phyloP scores from a whole-genome alignment of 257 asterid species.

The Jacaranda copaia region DNA sequence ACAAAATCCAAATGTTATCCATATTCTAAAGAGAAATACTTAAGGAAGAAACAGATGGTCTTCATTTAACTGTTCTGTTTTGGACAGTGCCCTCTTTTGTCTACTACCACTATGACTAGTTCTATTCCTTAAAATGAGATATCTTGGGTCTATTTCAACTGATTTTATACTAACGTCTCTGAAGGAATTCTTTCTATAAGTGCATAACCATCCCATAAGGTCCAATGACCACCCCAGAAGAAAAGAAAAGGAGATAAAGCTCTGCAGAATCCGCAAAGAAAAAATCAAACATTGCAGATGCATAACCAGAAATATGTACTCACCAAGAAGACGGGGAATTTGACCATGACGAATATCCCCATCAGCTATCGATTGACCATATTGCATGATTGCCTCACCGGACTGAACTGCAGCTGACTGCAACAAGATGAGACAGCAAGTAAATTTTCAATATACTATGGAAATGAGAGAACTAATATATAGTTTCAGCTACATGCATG shows the following conservation, averaged over 20 bases:
- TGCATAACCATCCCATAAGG: neutral
- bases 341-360: conserved; percentile 74
- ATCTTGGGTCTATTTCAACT: neutral
- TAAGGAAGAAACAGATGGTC: conserved; percentile 20
- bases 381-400: conserved; percentile 78
- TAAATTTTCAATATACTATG: conserved; percentile 22
- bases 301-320: conserved; percentile 37
- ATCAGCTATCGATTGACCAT: conserved; percentile 77
- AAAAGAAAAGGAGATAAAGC: neutral
- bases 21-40: neutral
- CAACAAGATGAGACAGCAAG: conserved; percentile 35
- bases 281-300: neutral
- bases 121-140: neutral
- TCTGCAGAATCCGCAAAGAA: neutral
- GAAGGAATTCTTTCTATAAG: conserved; percentile 7
- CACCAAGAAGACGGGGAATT: conserved; percentile 96
- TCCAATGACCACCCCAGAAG: neutral
- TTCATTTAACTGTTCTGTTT: conserved; percentile 22
- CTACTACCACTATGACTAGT: conserved; percentile 11
- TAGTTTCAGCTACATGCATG: neutral
- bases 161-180: neutral
- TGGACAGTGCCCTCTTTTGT: conserved; percentile 9
- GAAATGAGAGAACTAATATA: conserved; percentile 1
- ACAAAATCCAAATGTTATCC: conserved; percentile 17
- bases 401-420: conserved; percentile 86